phyloP scores from a whole-genome alignment of 2,329 filamentous ascomycete genomes.

The Cyclaneusma minus region DNA sequence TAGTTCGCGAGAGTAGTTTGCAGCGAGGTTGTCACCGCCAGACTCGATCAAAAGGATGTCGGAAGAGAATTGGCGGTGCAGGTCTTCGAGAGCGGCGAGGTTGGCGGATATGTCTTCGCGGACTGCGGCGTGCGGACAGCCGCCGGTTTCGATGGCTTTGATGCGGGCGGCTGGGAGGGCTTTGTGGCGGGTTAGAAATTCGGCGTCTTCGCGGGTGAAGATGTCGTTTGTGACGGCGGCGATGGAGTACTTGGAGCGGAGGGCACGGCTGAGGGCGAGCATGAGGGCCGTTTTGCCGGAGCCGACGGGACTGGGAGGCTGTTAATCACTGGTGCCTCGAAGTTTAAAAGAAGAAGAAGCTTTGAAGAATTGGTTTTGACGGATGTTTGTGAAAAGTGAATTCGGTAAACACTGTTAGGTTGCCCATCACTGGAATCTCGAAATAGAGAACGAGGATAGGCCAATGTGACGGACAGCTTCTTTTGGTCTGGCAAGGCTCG shows the following conservation, averaged over 20 bases:
- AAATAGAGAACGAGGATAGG: no score
- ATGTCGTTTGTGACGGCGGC: slow-evolving; percentile 98
- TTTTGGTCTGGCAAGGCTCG: no score
- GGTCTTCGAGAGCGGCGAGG: slow-evolving; percentile 77
- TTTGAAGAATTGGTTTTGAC: no score
- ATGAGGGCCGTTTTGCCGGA: slow-evolving; percentile 96
- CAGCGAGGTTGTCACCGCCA: slow-evolving; percentile 90
- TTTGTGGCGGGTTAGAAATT: slow-evolving; percentile 79
- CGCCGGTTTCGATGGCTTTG: slow-evolving; percentile 91
- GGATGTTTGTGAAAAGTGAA: no score
- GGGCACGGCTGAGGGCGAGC: slow-evolving; percentile 76
- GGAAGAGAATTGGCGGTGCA: slow-evolving; percentile 65
- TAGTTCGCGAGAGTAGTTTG: slow-evolving; percentile 89
- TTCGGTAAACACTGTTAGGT: no score
- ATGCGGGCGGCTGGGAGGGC: slow-evolving; percentile 76
- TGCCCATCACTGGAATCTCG: no score
- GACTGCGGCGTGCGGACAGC: slow-evolving; percentile 91
- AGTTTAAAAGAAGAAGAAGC: no score
- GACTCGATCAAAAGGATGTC: slow-evolving; percentile 89
- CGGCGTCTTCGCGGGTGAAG: slow-evolving; percentile 95
- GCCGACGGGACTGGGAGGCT: slow-evolving; percentile 90
- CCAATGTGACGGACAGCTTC: no score
- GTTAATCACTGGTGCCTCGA: no score
- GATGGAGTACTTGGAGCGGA: slow-evolving; percentile 69
- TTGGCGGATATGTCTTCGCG: slow-evolving; percentile 94